A percentile compares a stretch with the other conserved stretches of the same genome.
Evolutionary conservation across 1,284 basidiomycete genomes (phyloP).

Genomic region (Vanrija sp.): DNA sequence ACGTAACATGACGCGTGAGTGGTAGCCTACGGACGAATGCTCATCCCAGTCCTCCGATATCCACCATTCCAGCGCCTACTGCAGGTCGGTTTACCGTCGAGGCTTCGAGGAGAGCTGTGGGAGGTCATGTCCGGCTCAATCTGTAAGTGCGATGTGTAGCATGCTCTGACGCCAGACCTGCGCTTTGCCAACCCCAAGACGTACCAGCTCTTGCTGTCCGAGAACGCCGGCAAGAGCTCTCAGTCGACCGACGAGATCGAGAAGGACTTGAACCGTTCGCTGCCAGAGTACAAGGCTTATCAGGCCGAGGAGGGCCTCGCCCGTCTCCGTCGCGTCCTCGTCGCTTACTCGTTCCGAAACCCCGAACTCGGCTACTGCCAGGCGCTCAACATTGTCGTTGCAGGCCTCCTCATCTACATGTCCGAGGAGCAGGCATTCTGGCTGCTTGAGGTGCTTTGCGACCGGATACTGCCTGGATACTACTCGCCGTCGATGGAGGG

Average conservation of each 20-base stretch:
- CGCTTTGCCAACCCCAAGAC: conserved; percentile 83
- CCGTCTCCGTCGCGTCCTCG: conserved; percentile 82
- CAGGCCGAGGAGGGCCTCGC: conserved; percentile 80
- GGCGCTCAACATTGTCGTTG: conserved; percentile 83
- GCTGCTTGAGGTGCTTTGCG: conserved; percentile 92
- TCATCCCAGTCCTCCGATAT: conserved; percentile 80
- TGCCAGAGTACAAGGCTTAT: conserved; percentile 93
- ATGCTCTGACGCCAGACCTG: conserved; percentile 52
- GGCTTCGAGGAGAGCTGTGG: conserved; percentile 96
- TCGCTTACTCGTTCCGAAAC: conserved; percentile 96
- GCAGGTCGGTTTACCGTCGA: conserved; percentile 93
- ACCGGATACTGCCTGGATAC: conserved; percentile 91
- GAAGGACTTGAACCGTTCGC: conserved; percentile 91
- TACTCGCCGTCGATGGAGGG: conserved; percentile 99
- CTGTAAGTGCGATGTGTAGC: conserved; percentile 45
- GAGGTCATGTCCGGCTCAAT: conserved; percentile 94
- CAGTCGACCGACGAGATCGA: conserved; percentile 98
- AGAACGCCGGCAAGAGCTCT: conserved; percentile 74
- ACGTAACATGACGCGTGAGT: conserved; percentile 46
- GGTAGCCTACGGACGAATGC: background rate
- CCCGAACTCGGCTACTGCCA: conserved; percentile 75
- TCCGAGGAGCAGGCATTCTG: conserved; percentile 99
- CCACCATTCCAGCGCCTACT: conserved; percentile 94
- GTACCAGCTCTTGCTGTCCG: conserved; percentile 74
- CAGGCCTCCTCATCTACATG: conserved; percentile 70